phyloP scores from a whole-genome alignment of 2,329 filamentous ascomycete species.

The Penicillium sp. region DNA sequence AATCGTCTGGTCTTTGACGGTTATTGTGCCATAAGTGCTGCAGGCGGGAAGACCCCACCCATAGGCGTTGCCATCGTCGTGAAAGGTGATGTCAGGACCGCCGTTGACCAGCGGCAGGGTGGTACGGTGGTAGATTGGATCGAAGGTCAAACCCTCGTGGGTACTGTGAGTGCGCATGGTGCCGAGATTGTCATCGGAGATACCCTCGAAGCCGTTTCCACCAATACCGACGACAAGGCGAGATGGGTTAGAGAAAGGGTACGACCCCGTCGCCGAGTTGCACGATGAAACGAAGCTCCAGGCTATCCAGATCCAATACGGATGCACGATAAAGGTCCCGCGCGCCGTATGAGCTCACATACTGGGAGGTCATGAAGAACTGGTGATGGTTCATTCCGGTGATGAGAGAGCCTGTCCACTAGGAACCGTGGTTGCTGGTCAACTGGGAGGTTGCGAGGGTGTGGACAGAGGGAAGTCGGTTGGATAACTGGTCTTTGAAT shows the following conservation, averaged over 20 bases:
- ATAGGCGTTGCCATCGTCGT: not conserved
- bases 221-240: not conserved
- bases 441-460: not conserved
- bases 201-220: not conserved
- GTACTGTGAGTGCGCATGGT: not conserved
- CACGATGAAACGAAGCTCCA: not conserved
- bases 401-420: not conserved
- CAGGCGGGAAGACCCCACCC: not conserved
- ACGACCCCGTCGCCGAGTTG: not conserved
- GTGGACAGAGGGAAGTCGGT: not conserved
- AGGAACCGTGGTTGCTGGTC: not conserved
- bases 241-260: not conserved
- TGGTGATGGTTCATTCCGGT: not conserved
- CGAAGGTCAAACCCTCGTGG: not conserved
- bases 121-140: not conserved
- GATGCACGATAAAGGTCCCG: not conserved
- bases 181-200: not conserved
- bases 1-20: not conserved
- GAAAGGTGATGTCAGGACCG: not conserved
- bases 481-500: not conserved
- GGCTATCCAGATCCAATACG: not conserved
- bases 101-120: not conserved
- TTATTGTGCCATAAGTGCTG: not conserved
- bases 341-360: not conserved
- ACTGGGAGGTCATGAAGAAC: not conserved